Conservation (phyloP, 2,329 filamentous ascomycete species). For the Fusarium tricinctum region DNA sequence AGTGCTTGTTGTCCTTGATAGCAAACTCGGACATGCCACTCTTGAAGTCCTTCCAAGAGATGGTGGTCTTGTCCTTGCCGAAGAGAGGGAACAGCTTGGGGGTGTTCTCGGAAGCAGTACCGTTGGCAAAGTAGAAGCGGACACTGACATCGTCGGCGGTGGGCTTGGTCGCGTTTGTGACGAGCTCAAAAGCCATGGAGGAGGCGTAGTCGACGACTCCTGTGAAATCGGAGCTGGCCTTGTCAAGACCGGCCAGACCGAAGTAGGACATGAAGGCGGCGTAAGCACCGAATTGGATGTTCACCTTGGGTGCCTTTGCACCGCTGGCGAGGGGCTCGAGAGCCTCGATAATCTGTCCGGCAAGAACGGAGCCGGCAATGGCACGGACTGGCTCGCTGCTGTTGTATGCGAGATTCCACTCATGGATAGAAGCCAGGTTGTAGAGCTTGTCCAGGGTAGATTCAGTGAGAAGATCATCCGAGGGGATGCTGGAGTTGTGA, state of each 20-base stretch:
- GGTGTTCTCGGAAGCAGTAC: slow-evolving; percentile 67
- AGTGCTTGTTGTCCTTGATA: slow-evolving; percentile 73
- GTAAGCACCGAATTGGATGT: slow-evolving; percentile 73
- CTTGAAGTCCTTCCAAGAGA: slow-evolving; percentile 80
- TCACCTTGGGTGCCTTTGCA: slow-evolving; percentile 57
- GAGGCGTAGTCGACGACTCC: slow-evolving; percentile 88
- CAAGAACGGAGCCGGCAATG: slow-evolving; percentile 70
- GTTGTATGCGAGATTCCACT: slow-evolving; percentile 89
- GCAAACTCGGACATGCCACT: slow-evolving; percentile 74
- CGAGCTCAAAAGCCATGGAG: slow-evolving; percentile 82
- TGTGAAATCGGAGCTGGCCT: slow-evolving; percentile 73
- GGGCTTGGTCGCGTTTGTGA: slow-evolving; percentile 67
- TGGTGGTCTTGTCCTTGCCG: slow-evolving; percentile 65
- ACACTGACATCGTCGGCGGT: slow-evolving; percentile 64
- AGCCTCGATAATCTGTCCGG: slow-evolving; percentile 66
- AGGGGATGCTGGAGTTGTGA: slow-evolving; percentile 72
- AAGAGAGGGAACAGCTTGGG: slow-evolving; percentile 69
- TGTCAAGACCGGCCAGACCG: slow-evolving; percentile 67
- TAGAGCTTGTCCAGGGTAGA: slow-evolving; percentile 73
- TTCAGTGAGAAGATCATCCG: slow-evolving; percentile 70
- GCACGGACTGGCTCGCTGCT: slow-evolving; percentile 74
- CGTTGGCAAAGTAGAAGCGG: slow-evolving; percentile 73
- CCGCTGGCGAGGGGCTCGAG: slow-evolving; percentile 66
- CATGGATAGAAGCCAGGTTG: slow-evolving; percentile 82
- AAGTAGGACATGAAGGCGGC: slow-evolving; percentile 74